Percentiles rank a stretch among this genome's conserved stretches.
These are phyloP conservation scores for Crucihimalaya himalaica DNA, from an alignment of 345 rosid species.

Conservation along the genomic window DNA sequence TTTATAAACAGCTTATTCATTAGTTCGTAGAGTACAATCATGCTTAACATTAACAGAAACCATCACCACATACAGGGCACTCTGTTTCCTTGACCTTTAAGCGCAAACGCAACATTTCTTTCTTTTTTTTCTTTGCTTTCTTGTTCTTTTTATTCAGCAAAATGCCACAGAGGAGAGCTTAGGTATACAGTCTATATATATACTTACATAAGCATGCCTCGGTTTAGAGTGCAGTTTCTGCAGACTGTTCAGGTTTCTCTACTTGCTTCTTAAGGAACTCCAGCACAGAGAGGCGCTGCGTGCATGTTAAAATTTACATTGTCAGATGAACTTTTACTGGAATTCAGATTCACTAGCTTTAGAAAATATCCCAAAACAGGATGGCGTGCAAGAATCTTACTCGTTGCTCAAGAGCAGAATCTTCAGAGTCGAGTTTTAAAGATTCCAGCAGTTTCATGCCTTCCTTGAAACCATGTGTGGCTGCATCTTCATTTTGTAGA, in stretches of 20 bases:
- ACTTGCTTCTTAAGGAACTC: slow-evolving; percentile 79
- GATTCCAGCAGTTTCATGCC: slow-evolving; percentile 77
- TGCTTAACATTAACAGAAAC: slow-evolving; percentile 30
- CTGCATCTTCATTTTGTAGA: slow-evolving; percentile 68
- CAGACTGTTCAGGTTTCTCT: slow-evolving; percentile 49
- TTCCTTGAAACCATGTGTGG: slow-evolving; percentile 72
- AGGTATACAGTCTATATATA: slow-evolving; percentile 21
- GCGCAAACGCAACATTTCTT: slow-evolving; percentile 18
- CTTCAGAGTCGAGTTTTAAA: slow-evolving; percentile 64
- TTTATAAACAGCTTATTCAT: slow-evolving; percentile 15
- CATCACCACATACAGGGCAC: slow-evolving; percentile 33
- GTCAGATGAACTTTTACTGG: slow-evolving; percentile 3
- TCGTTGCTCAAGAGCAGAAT: slow-evolving; percentile 70
- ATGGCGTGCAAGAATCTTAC: slow-evolving; percentile 47
- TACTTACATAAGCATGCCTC: slow-evolving; percentile 1
- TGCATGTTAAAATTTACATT: slow-evolving; percentile 16
- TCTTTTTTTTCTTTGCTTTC: slow-evolving; percentile 9
- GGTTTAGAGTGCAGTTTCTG: slow-evolving; percentile 29
- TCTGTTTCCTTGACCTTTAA: slow-evolving; percentile 14
- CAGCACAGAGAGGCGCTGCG: slow-evolving; percentile 74
- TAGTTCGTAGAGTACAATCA: slow-evolving; percentile 24
- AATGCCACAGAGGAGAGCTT: slow-evolving; percentile 6
- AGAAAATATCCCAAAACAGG: not conserved
- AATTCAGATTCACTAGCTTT: not conserved
- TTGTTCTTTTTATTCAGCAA: slow-evolving; percentile 26